These are phyloP conservation scores for Globisporangium splendens DNA, from an alignment of 352 stramenopile genomes.

Conservation along the genomic window DNA sequence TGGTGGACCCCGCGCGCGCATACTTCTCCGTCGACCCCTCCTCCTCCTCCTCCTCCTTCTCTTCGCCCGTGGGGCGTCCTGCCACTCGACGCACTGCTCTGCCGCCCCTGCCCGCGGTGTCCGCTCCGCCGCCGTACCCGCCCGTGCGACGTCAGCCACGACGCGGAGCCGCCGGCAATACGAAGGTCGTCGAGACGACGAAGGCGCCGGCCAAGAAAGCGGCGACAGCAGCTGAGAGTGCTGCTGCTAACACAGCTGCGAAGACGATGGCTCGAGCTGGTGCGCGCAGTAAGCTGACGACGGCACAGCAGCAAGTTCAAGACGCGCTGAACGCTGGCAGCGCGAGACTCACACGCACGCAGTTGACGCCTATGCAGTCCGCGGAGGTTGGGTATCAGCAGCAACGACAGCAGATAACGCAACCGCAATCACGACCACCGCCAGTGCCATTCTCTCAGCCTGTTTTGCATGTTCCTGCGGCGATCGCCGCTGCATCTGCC, in stretches of 20 bases:
- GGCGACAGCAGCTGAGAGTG: background rate
- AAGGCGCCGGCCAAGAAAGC: background rate
- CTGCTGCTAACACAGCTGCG: background rate
- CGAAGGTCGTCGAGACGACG: background rate
- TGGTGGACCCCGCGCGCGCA: conserved; percentile 13
- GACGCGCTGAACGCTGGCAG: conserved; percentile 1
- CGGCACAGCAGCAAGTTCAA: conserved; percentile 4
- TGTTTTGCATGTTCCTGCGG: background rate
- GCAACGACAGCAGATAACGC: background rate
- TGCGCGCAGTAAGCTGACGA: background rate
- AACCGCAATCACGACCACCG: background rate
- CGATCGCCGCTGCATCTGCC: conserved; percentile 5
- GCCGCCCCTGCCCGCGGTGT: background rate
- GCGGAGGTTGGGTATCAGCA: no score
- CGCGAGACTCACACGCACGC: conserved; percentile 5
- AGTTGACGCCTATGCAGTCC: background rate
- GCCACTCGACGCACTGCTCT: background rate
- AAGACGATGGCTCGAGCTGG: background rate
- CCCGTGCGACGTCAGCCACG: background rate
- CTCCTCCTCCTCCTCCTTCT: no score
- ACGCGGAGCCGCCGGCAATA: background rate
- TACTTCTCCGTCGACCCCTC: conserved; percentile 10
- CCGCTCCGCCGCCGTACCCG: background rate
- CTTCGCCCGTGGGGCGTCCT: background rate
- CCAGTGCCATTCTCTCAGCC: background rate